Base-by-base conservation (phyloP, 2,329 filamentous ascomycete genomes). In the Coleophoma crateriformis region DNA sequence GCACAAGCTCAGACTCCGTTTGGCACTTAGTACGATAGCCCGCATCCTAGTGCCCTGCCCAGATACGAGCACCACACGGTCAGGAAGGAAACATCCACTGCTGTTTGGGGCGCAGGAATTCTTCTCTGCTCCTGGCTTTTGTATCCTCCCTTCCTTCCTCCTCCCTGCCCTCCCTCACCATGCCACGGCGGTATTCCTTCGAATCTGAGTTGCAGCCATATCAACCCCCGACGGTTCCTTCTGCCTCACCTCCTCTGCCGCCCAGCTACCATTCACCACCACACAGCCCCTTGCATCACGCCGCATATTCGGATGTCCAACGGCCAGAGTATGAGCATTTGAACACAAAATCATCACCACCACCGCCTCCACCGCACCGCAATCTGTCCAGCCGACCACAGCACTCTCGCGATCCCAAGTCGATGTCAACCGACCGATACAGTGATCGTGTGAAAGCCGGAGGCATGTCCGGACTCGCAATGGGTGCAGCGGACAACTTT, bases 391-490 rank as follows among this genome's bases (percentile, higher is more conserved):
- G 27, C 27, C 27, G 27, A 10, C 27, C 27, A 27, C 27, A 4
- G 27, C 27, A 27, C 27, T 27, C 27, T 27, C 27, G 27, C 27
- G 8, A 27, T 27, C 6, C 27, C 6, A 7, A 7, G 27, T 27
- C 27, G 6, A 27, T 7, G 7, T 27, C 27, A 7, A 7, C 27
- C 5, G 27, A 27, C 6, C 3, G 27, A 27, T 27, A 27, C 27
- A 27, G 27, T 4, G 27, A 27, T 27, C 27, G 27, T 27, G 27
- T 27, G 6, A 7, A 7, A 7, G 27, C 7, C 19, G 85, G 83
- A 58, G 85, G 83, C 49, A 82, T 89, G 66, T 75, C 83, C 32
- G 84, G 83, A 48, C 80, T 88, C 52, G 84, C 85, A 37, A 74
- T 83, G 59, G 79, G 73, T 49, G 79, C 87, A 45, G 84, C 85